Evolutionary conservation across 352 stramenopile species (phyloP), one percentile per base, ranked within the genome.

Genomic region (Globisporangium okanoganense): DNA sequence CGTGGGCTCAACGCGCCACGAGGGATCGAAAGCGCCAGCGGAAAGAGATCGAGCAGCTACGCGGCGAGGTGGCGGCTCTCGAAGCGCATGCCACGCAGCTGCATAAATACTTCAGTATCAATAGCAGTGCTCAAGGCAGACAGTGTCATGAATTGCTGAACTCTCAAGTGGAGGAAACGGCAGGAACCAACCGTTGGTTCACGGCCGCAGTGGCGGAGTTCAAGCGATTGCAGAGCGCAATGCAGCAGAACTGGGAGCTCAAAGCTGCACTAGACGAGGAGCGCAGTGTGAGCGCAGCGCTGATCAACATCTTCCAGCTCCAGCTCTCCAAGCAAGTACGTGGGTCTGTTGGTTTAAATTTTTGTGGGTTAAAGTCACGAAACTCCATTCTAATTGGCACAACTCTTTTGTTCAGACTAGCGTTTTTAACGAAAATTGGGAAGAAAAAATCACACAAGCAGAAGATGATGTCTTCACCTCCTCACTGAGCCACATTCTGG

Each of bases 271-370:
- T 65, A 7, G 40, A 33, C 0, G 22, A 20, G 13, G 40, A 65
- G 13, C 20, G 14, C 2, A 9, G 22, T 1, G 10, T 36, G 22
- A 61, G 16, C 33, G 8, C 8, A 6, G 16, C 27, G 16, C 49
- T 64, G 10, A 13, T 36, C 27, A 49, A 48, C 20, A 13, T 64
- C 35, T 52, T 64, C 24, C 24, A 35, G 22, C 50, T 54, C 2
- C 25, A 54, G 38, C 16, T 58, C 3, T n/a, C 49, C 13, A 18
- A 45, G 6, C 13, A 44, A 14, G 38, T 44, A 7, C 18, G 38
- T 44, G 38, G 16, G 36, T 43, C 22, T 20, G 5, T 14, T 53
- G 5, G 2, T 27, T 18, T 44, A n/a, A 7, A 44, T 44, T 22
- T n/a, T 18, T n/a, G n/a, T n/a, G n/a, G n/a, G n/a, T n/a, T n/a